Evolutionary conservation across 768 basidiomycete species (phyloP), one percentile per base, ranked within the genome.

Genomic region (Serpula lacrymans): DNA sequence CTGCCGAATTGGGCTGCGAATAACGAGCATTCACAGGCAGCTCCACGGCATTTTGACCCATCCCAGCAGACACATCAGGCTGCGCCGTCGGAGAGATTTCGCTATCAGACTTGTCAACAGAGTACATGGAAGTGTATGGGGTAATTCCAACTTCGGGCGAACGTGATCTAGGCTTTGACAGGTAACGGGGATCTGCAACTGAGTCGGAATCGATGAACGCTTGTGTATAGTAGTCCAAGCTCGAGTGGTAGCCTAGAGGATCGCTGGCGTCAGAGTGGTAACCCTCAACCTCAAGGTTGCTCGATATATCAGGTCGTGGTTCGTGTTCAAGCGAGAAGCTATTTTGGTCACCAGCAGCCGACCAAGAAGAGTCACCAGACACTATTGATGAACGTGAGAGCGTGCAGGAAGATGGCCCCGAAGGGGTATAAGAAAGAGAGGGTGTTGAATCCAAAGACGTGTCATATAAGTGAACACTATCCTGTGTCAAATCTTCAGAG

Each of bases 31-130:
- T 34, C 9, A 25, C 40, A 36, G 33, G 45, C n/a, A 42, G 33
- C 22, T 37, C 35, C 46, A 53, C 39, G 21, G 58, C 52, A 25
- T 58, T 58, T 16, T 71, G 60, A 39, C 73, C 66, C 18, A 71
- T 74, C 30, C 64, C 73, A 20, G 62, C 63, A 22, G 75, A 72
- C 11, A 71, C 69, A n/a, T 69, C 65, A n/a, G 73, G 65, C 44
- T 71, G 52, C 54, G 16, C 62, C 52, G 17, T 37, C 49, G 6
- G 53, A 45, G 2, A 43, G 37, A 6, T 9, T 9, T 13, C 9
- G 17, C 9, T 9, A 18, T 10, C 10, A 34, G 33, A 34, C 10
- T 34, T 11, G 33, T 34, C n/a, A n/a, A n/a, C n/a, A 40, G 47
- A 36, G 49, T 51, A 46, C 37, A 58, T 24, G 31, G 60, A 57